These are phyloP conservation scores for Dictyostelium purpureum DNA, from an alignment of 78 protist species.

Conservation along the genomic window DNA sequence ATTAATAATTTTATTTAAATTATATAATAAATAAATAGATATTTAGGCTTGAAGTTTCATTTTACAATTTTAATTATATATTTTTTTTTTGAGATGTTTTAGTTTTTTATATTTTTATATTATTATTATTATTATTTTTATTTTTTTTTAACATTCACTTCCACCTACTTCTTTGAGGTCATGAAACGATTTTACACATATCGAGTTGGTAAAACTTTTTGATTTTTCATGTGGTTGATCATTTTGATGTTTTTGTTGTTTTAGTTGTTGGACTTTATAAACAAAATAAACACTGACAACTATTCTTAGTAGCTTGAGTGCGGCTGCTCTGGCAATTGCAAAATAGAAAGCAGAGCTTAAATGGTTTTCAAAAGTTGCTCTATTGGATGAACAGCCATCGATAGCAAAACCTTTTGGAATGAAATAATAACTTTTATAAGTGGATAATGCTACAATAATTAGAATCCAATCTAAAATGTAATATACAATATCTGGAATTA, in stretches of 20 bases:
- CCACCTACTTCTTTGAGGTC: not conserved
- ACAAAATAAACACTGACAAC: not conserved
- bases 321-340: not conserved
- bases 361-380: not conserved
- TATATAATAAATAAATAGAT: too few species aligned
- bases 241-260: not conserved
- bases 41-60: too few species aligned
- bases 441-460: not conserved
- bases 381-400: not conserved
- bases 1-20: too few species aligned
- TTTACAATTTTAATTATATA: too few species aligned
- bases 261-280: not conserved
- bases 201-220: not conserved
- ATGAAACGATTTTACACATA: not conserved
- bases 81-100: not conserved
- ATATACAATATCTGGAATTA: not conserved
- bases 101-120: not conserved
- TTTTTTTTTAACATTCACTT: too few species aligned
- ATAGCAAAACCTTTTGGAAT: not conserved
- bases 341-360: not conserved
- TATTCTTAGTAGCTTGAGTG: not conserved
- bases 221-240: too few species aligned
- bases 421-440: not conserved
- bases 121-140: not conserved
- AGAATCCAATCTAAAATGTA: not conserved